phyloP scores from a whole-genome alignment of 2,329 filamentous ascomycete genomes.

The Alternaria arbusti region DNA sequence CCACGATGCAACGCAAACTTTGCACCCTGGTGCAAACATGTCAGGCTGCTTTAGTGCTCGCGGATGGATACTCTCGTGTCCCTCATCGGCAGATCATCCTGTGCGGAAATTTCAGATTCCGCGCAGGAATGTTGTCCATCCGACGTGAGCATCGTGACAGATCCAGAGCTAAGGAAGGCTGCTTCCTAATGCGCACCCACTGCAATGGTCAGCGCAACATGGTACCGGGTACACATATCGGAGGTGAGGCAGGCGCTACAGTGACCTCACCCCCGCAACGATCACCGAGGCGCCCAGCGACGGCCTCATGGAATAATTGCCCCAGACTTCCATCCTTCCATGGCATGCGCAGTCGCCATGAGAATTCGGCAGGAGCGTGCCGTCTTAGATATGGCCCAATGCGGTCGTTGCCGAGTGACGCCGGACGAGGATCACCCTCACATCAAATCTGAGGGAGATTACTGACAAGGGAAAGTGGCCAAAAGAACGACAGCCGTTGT shows the following conservation, averaged over 20 bases:
- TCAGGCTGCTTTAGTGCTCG: background rate
- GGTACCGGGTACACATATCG: background rate
- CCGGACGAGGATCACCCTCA: background rate
- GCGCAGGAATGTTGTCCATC: background rate
- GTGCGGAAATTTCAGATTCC: background rate
- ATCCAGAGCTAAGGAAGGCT: background rate
- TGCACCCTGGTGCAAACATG: background rate
- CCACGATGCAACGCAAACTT: background rate
- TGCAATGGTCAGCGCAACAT: background rate
- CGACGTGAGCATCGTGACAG: background rate
- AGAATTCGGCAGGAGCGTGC: background rate
- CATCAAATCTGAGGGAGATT: slow-evolving; percentile 3
- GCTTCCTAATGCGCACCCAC: background rate
- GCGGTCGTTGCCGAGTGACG: background rate
- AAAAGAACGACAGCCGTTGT: slow-evolving; percentile 11
- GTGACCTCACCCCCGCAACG: background rate
- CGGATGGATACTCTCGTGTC: background rate
- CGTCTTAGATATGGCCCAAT: background rate
- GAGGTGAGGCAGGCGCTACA: background rate
- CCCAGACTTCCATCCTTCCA: slow-evolving; percentile 2
- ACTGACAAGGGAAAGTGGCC: background rate
- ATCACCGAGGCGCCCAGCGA: background rate
- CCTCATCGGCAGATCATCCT: background rate
- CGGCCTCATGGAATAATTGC: background rate
- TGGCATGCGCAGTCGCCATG: background rate